Base-by-base conservation (phyloP, 805 yeast genomes). In the Candida caryicola region DNA sequence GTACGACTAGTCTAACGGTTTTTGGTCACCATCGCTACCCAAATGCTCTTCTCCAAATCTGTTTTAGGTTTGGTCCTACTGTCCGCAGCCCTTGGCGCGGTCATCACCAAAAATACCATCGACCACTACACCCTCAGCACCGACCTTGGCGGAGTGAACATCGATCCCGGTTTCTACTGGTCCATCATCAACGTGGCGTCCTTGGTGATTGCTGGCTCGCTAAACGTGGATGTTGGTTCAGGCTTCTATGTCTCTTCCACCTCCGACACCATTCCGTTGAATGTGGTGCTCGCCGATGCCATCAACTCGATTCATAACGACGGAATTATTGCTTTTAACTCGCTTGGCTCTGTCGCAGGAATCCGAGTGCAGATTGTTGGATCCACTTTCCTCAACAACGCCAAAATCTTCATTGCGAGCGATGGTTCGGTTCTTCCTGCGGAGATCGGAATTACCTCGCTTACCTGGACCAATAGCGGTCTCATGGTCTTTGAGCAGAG, bases 131-230 rank as follows among this genome's bases (percentile, higher is more conserved):
- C 12, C 17, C 4, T 31, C 5, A 8, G 17, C 31, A 6, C n/a
- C n/a, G n/a, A n/a, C n/a, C n/a, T 55, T 27, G 64, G 61, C 13
- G 45, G 39, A 33, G 39, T 54, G 18, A 48, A 40, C 12, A 33
- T 44, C 29, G 10, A 31, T n/a, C 34, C 50, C 9, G 51, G 48
- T 17, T 55, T 47, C 2, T 52, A 45, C 37, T 49, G 44, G 39
- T 49, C 57, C 12, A 45, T 50, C 7, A 38, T 50, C 28, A 33
- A 44, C 32, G 47, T 46, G 19, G 39, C 46, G n/a, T 13, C 41
- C 12, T 38, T 48, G 3, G 23, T 39, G 8, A 28, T 50, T 6
- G 36, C 43, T 21, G 57, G 57, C 7, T 37, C 35, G 18, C 41
- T 46, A 15, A 15, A 19, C n/a, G 40, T 52, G 10, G 37, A 32